These are phyloP conservation scores for Plasmodium sp. DNA, from an alignment of 169 alveolate genomes.

Conservation along the genomic window DNA sequence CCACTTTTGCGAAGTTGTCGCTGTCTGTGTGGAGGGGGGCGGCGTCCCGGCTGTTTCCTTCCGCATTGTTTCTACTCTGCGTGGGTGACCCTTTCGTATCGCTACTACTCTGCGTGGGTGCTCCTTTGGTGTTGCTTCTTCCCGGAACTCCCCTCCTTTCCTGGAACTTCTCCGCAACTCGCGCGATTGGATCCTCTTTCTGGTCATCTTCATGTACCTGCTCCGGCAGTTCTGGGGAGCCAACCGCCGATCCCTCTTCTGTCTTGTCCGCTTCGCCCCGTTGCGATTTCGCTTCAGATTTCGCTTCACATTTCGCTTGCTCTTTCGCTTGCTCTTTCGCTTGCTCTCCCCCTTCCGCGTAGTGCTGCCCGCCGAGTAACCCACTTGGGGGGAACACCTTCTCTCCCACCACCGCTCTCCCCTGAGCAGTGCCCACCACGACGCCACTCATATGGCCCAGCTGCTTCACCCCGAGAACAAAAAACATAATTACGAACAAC, in stretches of 20 bases:
- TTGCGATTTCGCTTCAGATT: too few relatives aligned
- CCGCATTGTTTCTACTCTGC: background rate
- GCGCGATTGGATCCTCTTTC: background rate
- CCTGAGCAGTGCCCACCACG: background rate
- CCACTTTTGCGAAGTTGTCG: background rate
- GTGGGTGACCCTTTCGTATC: background rate
- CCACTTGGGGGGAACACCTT: background rate
- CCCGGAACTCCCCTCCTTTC: background rate
- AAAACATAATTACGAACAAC: slow-evolving; percentile 43
- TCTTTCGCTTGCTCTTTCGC: too few relatives aligned
- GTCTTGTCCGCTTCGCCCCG: background rate
- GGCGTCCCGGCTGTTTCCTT: background rate
- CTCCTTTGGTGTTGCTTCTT: background rate
- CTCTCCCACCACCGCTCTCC: background rate
- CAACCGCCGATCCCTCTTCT: background rate
- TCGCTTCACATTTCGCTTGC: too few relatives aligned
- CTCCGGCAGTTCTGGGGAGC: background rate
- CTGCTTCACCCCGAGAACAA: slow-evolving; percentile 59
- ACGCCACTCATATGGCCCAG: slow-evolving; percentile 26
- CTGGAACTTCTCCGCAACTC: background rate
- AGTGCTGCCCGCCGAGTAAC: background rate
- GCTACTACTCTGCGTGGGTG: background rate
- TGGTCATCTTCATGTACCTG: background rate
- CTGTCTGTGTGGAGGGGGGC: background rate
- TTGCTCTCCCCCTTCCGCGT: background rate